Evolutionary conservation across 2,329 filamentous ascomycete species (phyloP), one percentile per base, ranked within the genome.

Genomic region (Ophiostoma sp.): DNA sequence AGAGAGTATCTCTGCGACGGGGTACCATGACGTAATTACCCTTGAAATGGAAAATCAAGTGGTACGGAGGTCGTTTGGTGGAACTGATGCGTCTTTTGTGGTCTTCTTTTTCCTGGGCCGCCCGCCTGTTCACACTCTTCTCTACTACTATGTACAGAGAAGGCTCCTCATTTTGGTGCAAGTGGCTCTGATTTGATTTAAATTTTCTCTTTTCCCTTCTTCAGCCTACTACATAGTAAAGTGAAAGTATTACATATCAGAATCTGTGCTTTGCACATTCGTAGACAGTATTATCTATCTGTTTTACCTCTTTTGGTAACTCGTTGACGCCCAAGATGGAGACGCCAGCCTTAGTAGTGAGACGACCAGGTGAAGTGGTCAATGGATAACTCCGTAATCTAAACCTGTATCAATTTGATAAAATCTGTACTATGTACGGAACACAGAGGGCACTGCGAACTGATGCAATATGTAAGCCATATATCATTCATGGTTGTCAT

Each of bases 1-100:
- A 31, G 27, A 31, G 48, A 52, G 17, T 31, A 15, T 17, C 57
- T 62, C 23, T 35, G 31, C 27, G 60, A 35, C 60, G 17, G 33
- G 36, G 31, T 36, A 36, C n/a, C 31, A 64, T 64, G 60, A 64
- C 60, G 60, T 64, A 64, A 64, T 64, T 64, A 2, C 60, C 39
- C 15, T 64, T n/a, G 20, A 64, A n/a, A 64, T 64, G 33, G 60
- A n/a, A 31, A 62, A 64, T 54, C n/a, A 5, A 57, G n/a, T 27
- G 8, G n/a, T 57, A 27, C 23, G 23, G 23, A n/a, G 52, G 23
- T 57, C n/a, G 20, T n/a, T 23, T 27, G 23, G 52, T 23, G 52
- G 52, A 23, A 57, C 52, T 27, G 23, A 17, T 23, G 52, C n/a
- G 52, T 15, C 52, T 27, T 57, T 23, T 27, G 23, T 48, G 5